Percentiles rank a stretch among this genome's conserved stretches.
phyloP scores from a whole-genome alignment of 306 rosid species.

The Coriaria nepalensis region DNA sequence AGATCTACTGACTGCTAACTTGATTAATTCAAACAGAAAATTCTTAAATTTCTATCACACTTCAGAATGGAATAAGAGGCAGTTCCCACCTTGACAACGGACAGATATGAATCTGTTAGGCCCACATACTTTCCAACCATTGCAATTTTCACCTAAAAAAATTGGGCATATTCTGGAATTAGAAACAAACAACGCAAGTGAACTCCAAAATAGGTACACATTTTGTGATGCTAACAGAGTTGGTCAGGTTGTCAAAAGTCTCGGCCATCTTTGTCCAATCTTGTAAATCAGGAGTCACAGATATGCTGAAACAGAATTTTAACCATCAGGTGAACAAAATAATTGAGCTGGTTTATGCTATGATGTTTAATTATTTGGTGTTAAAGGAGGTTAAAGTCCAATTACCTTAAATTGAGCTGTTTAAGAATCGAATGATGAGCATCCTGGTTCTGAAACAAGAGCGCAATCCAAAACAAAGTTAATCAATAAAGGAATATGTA shows the following conservation, averaged over 20 bases:
- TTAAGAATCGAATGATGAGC: constrained; percentile 75
- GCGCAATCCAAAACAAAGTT: constrained; percentile 13
- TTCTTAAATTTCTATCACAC: no score
- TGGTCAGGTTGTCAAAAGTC: constrained; percentile 65
- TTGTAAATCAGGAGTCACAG: constrained; percentile 58
- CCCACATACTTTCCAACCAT: constrained; percentile 98
- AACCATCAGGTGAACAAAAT: constrained; percentile 11
- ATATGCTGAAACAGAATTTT: constrained; percentile 39
- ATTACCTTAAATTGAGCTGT: constrained; percentile 71
- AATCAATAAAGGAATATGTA: constrained; percentile 13
- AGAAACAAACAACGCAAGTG: constrained; percentile 5
- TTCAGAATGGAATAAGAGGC: constrained; percentile 12
- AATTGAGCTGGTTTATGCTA: constrained; percentile 5
- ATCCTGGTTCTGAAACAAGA: constrained; percentile 64
- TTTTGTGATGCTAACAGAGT: constrained; percentile 49
- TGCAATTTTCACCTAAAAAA: constrained; percentile 78
- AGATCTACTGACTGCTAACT: no score
- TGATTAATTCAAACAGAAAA: no score
- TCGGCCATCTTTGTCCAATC: constrained; percentile 93
- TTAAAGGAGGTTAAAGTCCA: constrained; percentile 7
- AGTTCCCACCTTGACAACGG: constrained; percentile 74
- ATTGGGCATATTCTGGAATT: constrained; percentile 15
- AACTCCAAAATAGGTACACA: constrained; percentile 10
- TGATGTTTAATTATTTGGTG: constrained; percentile 2
- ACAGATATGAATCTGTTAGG: constrained; percentile 88